Evolutionary conservation across 805 yeast species (phyloP).

Genomic region (Naumovozyma dairenensis): DNA sequence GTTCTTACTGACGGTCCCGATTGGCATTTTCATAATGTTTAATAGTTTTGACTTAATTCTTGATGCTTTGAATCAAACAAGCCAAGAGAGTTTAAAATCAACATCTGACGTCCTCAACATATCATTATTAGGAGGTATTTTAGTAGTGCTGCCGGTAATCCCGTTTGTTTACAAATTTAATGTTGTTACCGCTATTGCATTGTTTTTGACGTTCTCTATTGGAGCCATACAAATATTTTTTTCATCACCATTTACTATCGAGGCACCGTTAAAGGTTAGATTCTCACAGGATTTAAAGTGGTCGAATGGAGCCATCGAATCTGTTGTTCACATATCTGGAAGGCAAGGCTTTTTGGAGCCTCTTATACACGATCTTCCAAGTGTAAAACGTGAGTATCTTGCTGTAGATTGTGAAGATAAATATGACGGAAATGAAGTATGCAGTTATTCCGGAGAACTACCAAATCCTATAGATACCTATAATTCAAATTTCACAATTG

Average conservation of each 20-base stretch:
- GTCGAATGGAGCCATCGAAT: not conserved
- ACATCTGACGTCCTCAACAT: slow-evolving; percentile 31
- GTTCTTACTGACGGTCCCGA: slow-evolving; percentile 57
- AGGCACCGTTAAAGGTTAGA: slow-evolving; percentile 61
- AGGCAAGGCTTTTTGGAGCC: slow-evolving; percentile 25
- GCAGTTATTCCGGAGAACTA: slow-evolving; percentile 41
- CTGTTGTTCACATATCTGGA: not conserved
- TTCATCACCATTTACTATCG: slow-evolving; percentile 46
- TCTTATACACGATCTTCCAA: slow-evolving; percentile 53
- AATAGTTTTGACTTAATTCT: slow-evolving; percentile 43
- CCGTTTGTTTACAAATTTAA: slow-evolving; percentile 67
- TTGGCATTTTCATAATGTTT: slow-evolving; percentile 46
- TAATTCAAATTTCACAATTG: slow-evolving; percentile 31
- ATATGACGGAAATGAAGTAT: slow-evolving; percentile 41
- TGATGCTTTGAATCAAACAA: slow-evolving; percentile 59
- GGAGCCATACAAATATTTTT: slow-evolving; percentile 28
- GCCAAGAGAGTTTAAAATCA: slow-evolving; percentile 50
- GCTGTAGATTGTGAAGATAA: slow-evolving; percentile 30
- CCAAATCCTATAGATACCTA: slow-evolving; percentile 36
- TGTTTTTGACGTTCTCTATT: slow-evolving; percentile 32
- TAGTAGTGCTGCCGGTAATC: slow-evolving; percentile 41
- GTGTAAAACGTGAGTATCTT: slow-evolving; percentile 34
- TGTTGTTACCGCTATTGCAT: slow-evolving; percentile 33
- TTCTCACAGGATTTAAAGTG: slow-evolving; percentile 51
- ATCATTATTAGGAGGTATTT: slow-evolving; percentile 27